These are phyloP conservation scores for Tetrapisispora phaffii DNA, from an alignment of 805 yeast genomes.

Conservation along the genomic window DNA sequence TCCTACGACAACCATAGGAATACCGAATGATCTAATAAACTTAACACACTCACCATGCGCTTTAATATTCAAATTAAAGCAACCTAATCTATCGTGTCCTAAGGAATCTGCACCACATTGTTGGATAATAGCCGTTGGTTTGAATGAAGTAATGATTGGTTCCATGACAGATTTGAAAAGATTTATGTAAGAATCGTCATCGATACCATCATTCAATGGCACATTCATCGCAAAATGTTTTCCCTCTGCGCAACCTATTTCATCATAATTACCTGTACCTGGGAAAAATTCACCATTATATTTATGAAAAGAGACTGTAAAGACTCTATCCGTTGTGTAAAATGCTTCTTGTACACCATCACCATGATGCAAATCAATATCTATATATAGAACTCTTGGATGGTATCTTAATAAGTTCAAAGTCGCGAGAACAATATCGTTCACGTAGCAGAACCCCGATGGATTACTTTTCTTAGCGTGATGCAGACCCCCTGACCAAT, in stretches of 20 bases:
- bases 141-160: conserved; percentile 77
- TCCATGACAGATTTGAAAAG: conserved; percentile 66
- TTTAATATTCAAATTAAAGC: conserved; percentile 83
- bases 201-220: conserved; percentile 87
- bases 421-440: conserved; percentile 81
- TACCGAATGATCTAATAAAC: conserved; percentile 72
- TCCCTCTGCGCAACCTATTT: conserved; percentile 76
- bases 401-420: conserved; percentile 69
- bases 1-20: conserved; percentile 89
- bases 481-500: conserved; percentile 89
- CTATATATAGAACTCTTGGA: conserved; percentile 79
- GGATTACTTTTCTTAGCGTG: conserved; percentile 89
- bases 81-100: conserved; percentile 91
- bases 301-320: conserved; percentile 85
- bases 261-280: conserved; percentile 82
- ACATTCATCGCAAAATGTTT: conserved; percentile 77
- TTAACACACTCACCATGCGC: conserved; percentile 96
- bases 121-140: conserved; percentile 91
- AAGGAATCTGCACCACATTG: conserved; percentile 98
- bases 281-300: conserved; percentile 87
- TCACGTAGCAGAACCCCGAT: conserved; percentile 82
- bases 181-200: conserved; percentile 53
- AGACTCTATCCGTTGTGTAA: conserved; percentile 82
- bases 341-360: conserved; percentile 95
- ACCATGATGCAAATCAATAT: conserved; percentile 88